Evolutionary conservation across 768 basidiomycete genomes (phyloP).

Genomic region (Trametes cingulata): DNA sequence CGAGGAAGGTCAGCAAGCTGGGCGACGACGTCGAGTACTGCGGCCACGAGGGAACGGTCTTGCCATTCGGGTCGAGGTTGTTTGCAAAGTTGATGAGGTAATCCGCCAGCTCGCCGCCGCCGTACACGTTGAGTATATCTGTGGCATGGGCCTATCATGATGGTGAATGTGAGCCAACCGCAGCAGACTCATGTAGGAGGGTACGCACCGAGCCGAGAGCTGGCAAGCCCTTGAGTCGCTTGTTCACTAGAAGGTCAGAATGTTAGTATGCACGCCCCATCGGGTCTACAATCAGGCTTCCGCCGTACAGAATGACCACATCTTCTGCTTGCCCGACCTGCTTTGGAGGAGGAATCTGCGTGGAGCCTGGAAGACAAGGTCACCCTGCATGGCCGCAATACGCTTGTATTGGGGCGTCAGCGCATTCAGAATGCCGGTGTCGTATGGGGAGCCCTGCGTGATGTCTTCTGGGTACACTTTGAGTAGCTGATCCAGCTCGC

Average conservation of each 20-base stretch:
- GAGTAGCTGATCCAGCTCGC: conserved; percentile 21
- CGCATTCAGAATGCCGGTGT: conserved; percentile 46
- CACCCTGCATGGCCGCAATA: conserved; percentile 51
- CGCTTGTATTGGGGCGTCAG: conserved; percentile 55
- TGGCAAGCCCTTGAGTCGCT: conserved; percentile 16
- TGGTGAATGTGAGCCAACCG: background rate
- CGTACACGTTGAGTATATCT: conserved; percentile 29
- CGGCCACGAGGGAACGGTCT: conserved; percentile 26
- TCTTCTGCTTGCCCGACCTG: conserved; percentile 39
- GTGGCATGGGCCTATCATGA: conserved; percentile 22
- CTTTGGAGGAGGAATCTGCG: conserved; percentile 47
- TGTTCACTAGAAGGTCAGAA: conserved; percentile 1
- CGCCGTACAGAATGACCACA: conserved; percentile 44
- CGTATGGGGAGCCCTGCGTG: conserved; percentile 52
- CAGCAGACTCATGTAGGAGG: too few relatives aligned
- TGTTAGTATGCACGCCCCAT: background rate
- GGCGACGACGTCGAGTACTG: conserved; percentile 21
- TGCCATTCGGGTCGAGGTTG: conserved; percentile 32
- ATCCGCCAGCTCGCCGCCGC: conserved; percentile 28
- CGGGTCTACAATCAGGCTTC: background rate
- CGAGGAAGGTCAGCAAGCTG: conserved; percentile 20
- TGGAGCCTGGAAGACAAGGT: conserved; percentile 51
- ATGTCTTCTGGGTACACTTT: conserved; percentile 36
- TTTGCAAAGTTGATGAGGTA: conserved; percentile 34
- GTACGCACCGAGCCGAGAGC: conserved; percentile 13